phyloP scores from a whole-genome alignment of 257 asterid species.

The Anisodus tanguticus region DNA sequence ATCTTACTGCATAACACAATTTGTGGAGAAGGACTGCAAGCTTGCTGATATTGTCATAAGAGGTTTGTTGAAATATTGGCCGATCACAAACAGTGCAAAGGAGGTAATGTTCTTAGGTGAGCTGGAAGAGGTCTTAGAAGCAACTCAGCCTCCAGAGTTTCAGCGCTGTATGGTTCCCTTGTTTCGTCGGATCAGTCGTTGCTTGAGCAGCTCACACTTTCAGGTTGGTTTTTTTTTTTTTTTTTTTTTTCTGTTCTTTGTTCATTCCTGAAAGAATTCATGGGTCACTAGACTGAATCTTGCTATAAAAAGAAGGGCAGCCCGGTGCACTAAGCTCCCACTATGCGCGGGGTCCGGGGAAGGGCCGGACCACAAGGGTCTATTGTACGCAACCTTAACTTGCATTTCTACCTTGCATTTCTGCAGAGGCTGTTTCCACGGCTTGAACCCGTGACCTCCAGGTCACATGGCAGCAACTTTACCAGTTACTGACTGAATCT shows the following conservation, averaged over 20 bases:
- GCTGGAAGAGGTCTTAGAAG: slow-evolving; percentile 53
- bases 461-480: too few species aligned
- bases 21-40: slow-evolving; percentile 56
- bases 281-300: slow-evolving; percentile 17
- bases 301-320: too few species aligned
- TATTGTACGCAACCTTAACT: too few species aligned
- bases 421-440: too few species aligned
- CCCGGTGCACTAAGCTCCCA: too few species aligned
- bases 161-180: slow-evolving; percentile 57
- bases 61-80: slow-evolving; percentile 56
- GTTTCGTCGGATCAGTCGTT: slow-evolving; percentile 48
- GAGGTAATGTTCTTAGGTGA: slow-evolving; percentile 56
- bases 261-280: not conserved
- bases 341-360: too few species aligned
- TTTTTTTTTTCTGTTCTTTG: not conserved
- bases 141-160: slow-evolving; percentile 53
- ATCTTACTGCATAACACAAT: slow-evolving; percentile 55
- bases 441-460: too few species aligned
- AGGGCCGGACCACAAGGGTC: too few species aligned
- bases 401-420: too few species aligned
- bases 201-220: slow-evolving; percentile 54
- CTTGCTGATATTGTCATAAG: slow-evolving; percentile 54
- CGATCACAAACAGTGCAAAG: slow-evolving; percentile 52
- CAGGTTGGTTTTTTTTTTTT: slow-evolving; percentile 42
- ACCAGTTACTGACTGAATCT: too few species aligned